Evolutionary conservation across 768 basidiomycete genomes (phyloP), one percentile per base, ranked within the genome.

Genomic region (Suillus hirtellus): DNA sequence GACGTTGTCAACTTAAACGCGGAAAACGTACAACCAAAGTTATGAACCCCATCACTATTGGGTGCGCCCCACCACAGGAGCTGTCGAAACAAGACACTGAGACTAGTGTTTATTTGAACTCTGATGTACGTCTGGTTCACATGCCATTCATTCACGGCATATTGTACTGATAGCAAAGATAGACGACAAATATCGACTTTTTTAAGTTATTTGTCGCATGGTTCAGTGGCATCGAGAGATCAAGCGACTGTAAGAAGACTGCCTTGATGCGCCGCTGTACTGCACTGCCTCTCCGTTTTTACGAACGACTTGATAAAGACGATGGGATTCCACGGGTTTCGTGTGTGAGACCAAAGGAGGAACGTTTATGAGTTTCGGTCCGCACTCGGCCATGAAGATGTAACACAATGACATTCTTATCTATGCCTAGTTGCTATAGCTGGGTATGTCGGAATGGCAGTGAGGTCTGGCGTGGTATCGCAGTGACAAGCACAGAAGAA

Each of bases 91-190:
- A 15, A 50, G 27, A 50, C 24, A 17, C 24, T 50, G 49, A 17
- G 15, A 27, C 27, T 17, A 17, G 15, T 15, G 17, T 50, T 15
- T 27, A 50, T 50, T 17, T 27, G 14, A 50, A 31, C 49, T 27
- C 49, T 50, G 49, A 50, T 14, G 49, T 50, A 8, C 49, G 49
- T 31, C 49, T 31, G 27, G 27, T 50, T 50, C 49, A 50, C 49
- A 50, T 50, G 49, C 49, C 49, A 50, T 50, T 17, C 27, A 4
- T 10, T 50, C 24, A 50, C 49, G 49, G 49, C 49, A 50, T 50
- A 9, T 50, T 50, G 27, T 15, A 50, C 49, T 17, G 49, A 50
- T 50, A 50, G 15, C 49, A 50, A 50, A 50, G 49, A 50, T 50
- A 50, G 49, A 50, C 8, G 4, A 8, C 27, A 15, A 50, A 50